These are phyloP conservation scores for Magnaporthiopsis incrustans DNA, from an alignment of 2,329 filamentous ascomycete species.

Conservation along the genomic window DNA sequence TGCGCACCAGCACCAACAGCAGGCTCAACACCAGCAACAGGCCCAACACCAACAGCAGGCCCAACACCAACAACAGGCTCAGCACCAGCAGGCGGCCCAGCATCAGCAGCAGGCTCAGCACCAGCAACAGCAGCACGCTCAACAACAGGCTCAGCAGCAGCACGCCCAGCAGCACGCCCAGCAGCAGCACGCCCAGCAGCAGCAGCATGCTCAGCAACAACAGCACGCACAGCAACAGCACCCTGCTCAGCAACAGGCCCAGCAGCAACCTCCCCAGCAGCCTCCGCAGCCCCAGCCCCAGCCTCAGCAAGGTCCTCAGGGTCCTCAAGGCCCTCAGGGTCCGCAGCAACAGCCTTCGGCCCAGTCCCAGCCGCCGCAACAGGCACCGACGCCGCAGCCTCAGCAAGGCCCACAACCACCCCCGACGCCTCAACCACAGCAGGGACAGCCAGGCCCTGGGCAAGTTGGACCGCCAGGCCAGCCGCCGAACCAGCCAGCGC, in stretches of 20 bases:
- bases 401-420: slow-evolving; percentile 41
- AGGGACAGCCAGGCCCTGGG: slow-evolving; percentile 34
- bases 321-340: slow-evolving; percentile 19
- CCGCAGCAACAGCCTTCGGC: slow-evolving; percentile 30
- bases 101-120: slow-evolving; percentile 12
- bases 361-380: slow-evolving; percentile 40
- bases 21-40: slow-evolving; percentile 17
- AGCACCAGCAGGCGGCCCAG: slow-evolving; percentile 10
- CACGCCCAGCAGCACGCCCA: slow-evolving; percentile 20
- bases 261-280: slow-evolving; percentile 19
- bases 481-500: slow-evolving; percentile 14
- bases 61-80: slow-evolving; percentile 14
- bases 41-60: slow-evolving; percentile 8
- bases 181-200: slow-evolving; percentile 27
- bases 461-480: slow-evolving; percentile 30
- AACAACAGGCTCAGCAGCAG: slow-evolving; percentile 24
- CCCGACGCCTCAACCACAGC: slow-evolving; percentile 26
- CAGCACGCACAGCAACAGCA: slow-evolving; percentile 16
- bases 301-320: slow-evolving; percentile 27
- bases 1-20: slow-evolving; percentile 9
- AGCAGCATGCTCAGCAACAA: slow-evolving; percentile 26
- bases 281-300: slow-evolving; percentile 27
- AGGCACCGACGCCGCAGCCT: slow-evolving; percentile 25
- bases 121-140: slow-evolving; percentile 14
- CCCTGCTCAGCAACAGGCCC: slow-evolving; percentile 22